Conservation (phyloP, 148 eudicot genomes). For the Salicornia ramosissima region DNA sequence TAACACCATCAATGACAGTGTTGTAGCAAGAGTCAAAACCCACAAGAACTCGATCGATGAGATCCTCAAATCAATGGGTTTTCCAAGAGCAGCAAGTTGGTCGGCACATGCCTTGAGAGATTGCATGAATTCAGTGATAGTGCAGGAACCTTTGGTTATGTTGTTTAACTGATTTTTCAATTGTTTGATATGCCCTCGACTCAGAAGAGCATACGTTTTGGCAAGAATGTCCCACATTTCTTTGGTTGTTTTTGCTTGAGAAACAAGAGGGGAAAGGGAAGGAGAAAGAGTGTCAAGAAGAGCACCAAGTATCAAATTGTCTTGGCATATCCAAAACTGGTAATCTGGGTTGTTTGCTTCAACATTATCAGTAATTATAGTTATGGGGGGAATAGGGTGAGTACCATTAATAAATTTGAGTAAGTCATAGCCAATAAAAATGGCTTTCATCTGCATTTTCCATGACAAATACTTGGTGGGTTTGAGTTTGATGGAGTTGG, state of each 20-base stretch:
- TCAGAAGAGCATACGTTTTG: not conserved
- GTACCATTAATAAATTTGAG: not conserved
- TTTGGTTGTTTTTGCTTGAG: not conserved
- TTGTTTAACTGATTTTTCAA: not conserved
- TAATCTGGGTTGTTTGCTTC: not conserved
- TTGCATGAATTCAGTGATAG: not conserved
- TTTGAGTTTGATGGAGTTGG: not conserved
- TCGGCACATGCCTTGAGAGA: not conserved
- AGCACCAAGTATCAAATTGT: conserved; percentile 9
- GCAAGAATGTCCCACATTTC: not conserved
- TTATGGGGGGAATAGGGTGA: not conserved
- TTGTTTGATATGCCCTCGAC: conserved; percentile 11
- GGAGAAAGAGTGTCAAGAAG: not conserved
- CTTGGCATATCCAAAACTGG: conserved; percentile 5
- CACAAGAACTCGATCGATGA: not conserved
- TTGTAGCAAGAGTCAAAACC: conserved; percentile 4
- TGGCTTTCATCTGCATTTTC: not conserved
- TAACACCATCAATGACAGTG: conserved; percentile 10
- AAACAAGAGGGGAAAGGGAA: not conserved
- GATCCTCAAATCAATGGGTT: conserved; percentile 12
- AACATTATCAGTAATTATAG: not conserved
- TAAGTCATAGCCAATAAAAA: not conserved
- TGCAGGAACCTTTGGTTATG: not conserved
- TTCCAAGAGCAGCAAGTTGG: not conserved
- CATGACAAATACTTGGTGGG: not conserved